Evolutionary conservation across 2,329 filamentous ascomycete species (phyloP).

Genomic region (Diaporthe eres): DNA sequence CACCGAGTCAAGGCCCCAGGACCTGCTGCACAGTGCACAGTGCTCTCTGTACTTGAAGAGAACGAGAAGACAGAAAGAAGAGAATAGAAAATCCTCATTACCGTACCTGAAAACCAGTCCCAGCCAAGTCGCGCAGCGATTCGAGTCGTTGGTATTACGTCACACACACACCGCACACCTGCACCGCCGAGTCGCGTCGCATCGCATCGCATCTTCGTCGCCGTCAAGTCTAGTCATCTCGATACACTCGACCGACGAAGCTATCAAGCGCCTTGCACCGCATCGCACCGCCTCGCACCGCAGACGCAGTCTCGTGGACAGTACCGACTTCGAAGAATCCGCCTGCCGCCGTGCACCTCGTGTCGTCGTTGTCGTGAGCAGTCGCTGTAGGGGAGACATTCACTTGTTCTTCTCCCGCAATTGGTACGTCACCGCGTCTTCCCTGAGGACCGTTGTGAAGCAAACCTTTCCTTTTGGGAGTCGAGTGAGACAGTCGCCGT

Average conservation of each 20-base stretch:
- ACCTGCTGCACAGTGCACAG: slow-evolving; percentile 50
- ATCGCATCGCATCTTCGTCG: slow-evolving; percentile 41
- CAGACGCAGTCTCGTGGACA: slow-evolving; percentile 42
- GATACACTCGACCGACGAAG: slow-evolving; percentile 40
- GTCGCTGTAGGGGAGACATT: slow-evolving; percentile 89
- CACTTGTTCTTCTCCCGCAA: slow-evolving; percentile 94
- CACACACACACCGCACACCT: slow-evolving; percentile 35
- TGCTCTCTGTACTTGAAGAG: slow-evolving; percentile 51
- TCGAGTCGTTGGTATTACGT: slow-evolving; percentile 43
- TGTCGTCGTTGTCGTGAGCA: slow-evolving; percentile 50
- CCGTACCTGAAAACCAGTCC: slow-evolving; percentile 38
- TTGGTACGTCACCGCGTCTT: slow-evolving; percentile 68
- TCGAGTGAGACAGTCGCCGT: slow-evolving; percentile 26
- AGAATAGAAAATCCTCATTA: slow-evolving; percentile 44
- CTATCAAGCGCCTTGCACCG: slow-evolving; percentile 42
- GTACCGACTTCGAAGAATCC: slow-evolving; percentile 48
- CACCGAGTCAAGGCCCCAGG: slow-evolving; percentile 42
- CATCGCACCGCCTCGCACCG: slow-evolving; percentile 29
- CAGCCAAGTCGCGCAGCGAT: slow-evolving; percentile 40
- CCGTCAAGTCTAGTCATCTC: slow-evolving; percentile 40
- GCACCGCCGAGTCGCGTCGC: slow-evolving; percentile 38
- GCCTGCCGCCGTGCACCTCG: slow-evolving; percentile 40
- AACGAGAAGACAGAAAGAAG: slow-evolving; percentile 49
- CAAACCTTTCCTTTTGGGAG: slow-evolving; percentile 43
- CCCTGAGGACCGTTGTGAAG: slow-evolving; percentile 44